Evolutionary conservation across 1,139 yeast species (phyloP), one percentile per base, ranked within the genome.

Genomic region (Candida tropicalis): DNA sequence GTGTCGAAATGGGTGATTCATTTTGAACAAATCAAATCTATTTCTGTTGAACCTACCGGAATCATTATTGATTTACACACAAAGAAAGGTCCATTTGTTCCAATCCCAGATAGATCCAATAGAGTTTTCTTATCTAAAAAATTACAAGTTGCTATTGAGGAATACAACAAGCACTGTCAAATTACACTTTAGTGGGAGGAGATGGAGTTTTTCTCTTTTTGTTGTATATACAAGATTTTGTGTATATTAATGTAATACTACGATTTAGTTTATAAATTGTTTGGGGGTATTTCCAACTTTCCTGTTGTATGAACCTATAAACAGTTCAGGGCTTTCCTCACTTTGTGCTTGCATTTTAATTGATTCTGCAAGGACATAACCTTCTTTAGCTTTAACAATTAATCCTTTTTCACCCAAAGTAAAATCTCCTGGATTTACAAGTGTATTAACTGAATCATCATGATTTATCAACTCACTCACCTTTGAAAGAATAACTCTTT

Each of bases 21-120:
- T 6, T 85, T 79, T 61, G 81, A 79, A 39, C 77, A 80, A 44
- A 69, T 89, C 41, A 80, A 75, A 51, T 71, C 87, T 1, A 85
- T 93, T 35, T 78, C 88, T 0, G 77, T 87, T 58, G 97, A 88
- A 54, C 73, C 82, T 26, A 83, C 91, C 0, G 99, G 99, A 0
- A 77, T 93, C 20, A 79, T 81, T 39, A 72, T 93, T 45, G 80
- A 77, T 5, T 70, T 86, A 51, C 80, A 84, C 55, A 77, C 74
- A 29, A 75, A 73, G 39, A 78, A 76, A 35, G 93, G 93, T 1
- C 75, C 77, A 4, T 90, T 93, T 60, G 79, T 93, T 41, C 96
- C 97, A 1, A 74, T 91, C 32, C 82, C 88, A 0, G 95, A 88
- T 46, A 70, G 73, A 36, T 66, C 76, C 6, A 82, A 84, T 47